A percentile compares a stretch with the other conserved stretches of the same genome.
phyloP scores from a whole-genome alignment of 495 filamentous ascomycete species.

The Hypoxylon trugodes region DNA sequence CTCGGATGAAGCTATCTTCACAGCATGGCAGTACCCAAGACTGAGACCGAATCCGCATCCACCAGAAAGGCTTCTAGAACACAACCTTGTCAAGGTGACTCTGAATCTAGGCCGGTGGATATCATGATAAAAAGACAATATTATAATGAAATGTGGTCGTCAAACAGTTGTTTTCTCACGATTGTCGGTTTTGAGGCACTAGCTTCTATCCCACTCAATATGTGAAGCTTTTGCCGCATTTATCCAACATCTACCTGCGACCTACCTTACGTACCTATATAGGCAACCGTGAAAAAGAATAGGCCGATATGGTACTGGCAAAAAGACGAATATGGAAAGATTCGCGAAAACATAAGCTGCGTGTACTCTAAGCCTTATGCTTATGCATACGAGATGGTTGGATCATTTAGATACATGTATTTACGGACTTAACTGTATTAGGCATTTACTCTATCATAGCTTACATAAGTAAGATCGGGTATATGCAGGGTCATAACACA shows the following conservation, averaged over 20 bases:
- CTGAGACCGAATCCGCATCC: constrained; percentile 1
- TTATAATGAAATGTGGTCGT: background rate
- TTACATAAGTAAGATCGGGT: too few relatives aligned
- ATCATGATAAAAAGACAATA: background rate
- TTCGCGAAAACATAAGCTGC: background rate
- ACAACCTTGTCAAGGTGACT: background rate
- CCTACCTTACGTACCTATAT: too few relatives aligned
- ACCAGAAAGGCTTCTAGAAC: background rate
- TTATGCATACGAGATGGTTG: constrained; percentile 10
- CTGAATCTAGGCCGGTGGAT: background rate
- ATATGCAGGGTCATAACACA: too few relatives aligned
- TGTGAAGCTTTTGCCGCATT: background rate
- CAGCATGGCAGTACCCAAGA: background rate
- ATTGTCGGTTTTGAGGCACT: too few relatives aligned
- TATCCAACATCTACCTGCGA: background rate
- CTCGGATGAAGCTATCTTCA: constrained; percentile 2
- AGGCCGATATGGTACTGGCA: background rate
- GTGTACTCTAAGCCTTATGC: constrained; percentile 15
- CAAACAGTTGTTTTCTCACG: background rate
- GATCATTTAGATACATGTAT: background rate
- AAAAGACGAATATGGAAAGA: background rate
- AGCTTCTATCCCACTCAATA: background rate
- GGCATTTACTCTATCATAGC: too few relatives aligned
- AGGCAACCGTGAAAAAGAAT: background rate
- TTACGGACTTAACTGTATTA: background rate